A percentile compares a stretch with the other conserved stretches of the same genome.
These are phyloP conservation scores for Limonium bicolor DNA, from an alignment of 148 eudicot species.

Conservation along the genomic window DNA sequence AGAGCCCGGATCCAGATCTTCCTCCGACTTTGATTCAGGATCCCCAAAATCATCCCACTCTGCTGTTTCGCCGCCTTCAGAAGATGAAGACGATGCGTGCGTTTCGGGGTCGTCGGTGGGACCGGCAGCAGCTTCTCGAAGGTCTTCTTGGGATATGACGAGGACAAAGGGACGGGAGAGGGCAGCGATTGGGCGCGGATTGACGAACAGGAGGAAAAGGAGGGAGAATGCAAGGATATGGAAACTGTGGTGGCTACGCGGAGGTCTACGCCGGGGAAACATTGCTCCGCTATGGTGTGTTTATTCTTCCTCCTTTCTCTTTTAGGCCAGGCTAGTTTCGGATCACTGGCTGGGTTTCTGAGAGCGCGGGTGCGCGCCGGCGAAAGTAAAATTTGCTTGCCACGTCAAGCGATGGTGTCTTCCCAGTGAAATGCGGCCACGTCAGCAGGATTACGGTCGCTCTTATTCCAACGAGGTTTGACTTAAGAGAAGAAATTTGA, in stretches of 20 bases:
- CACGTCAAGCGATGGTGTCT: neutral
- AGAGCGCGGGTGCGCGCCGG: no score
- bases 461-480: no score
- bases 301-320: no score
- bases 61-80: constrained; percentile 19
- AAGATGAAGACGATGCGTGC: constrained; percentile 10
- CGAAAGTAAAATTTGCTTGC: no score
- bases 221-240: constrained; percentile 1
- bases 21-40: constrained; percentile 36
- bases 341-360: no score
- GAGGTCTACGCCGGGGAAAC: constrained; percentile 5
- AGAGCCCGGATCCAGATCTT: constrained; percentile 65
- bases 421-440: constrained; percentile 2
- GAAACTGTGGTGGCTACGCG: neutral
- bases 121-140: constrained; percentile 23
- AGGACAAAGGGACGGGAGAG: constrained; percentile 54
- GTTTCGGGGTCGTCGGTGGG: no score
- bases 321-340: no score
- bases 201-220: constrained; percentile 8
- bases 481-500: no score
- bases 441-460: no score
- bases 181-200: constrained; percentile 17
- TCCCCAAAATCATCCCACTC: constrained; percentile 61
- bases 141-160: constrained; percentile 76
- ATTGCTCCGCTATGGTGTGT: neutral